A percentile compares a stretch with the other conserved stretches of the same genome.
Evolutionary conservation across 495 filamentous ascomycete genomes (phyloP).

Genomic region (Penicillium taxi): DNA sequence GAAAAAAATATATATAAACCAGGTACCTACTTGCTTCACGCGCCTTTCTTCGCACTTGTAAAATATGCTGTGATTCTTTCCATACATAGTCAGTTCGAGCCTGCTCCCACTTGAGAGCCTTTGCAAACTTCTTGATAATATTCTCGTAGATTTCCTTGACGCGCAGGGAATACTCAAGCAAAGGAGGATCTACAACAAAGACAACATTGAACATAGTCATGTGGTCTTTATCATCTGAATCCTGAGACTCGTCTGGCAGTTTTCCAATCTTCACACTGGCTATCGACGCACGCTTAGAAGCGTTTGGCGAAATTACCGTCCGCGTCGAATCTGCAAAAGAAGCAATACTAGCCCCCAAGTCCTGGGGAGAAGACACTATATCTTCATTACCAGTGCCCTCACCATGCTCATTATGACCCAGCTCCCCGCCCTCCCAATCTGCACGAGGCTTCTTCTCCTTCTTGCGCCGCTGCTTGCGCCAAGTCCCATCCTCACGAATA

Average conservation of each 20-base stretch:
- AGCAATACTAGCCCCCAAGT: slow-evolving; percentile 17
- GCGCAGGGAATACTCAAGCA: slow-evolving; percentile 64
- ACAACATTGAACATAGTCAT: slow-evolving; percentile 98
- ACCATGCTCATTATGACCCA: slow-evolving; percentile 35
- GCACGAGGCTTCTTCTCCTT: slow-evolving; percentile 42
- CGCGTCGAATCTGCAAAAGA: slow-evolving; percentile 24
- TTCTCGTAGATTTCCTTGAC: slow-evolving; percentile 77
- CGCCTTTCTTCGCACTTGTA: slow-evolving; percentile 68
- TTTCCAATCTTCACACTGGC: slow-evolving; percentile 32
- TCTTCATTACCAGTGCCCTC: slow-evolving; percentile 33
- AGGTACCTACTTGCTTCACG: slow-evolving; percentile 58
- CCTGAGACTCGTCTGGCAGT: slow-evolving; percentile 29
- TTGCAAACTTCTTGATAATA: slow-evolving; percentile 81
- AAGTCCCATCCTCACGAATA: slow-evolving; percentile 74
- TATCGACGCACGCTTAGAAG: slow-evolving; percentile 30
- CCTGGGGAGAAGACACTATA: slow-evolving; percentile 26
- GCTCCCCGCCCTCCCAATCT: slow-evolving; percentile 34
- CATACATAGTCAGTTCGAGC: slow-evolving; percentile 79
- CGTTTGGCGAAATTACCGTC: slow-evolving; percentile 23
- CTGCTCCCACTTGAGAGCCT: slow-evolving; percentile 85
- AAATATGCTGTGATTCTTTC: slow-evolving; percentile 72
- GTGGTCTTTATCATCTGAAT: slow-evolving; percentile 48
- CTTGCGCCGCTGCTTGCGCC: slow-evolving; percentile 66
- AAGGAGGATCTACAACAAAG: slow-evolving; percentile 76
- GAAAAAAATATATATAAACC: background rate